Conservation (phyloP, 2,329 filamentous ascomycete species). For the Fragosphaeria purpurea region DNA sequence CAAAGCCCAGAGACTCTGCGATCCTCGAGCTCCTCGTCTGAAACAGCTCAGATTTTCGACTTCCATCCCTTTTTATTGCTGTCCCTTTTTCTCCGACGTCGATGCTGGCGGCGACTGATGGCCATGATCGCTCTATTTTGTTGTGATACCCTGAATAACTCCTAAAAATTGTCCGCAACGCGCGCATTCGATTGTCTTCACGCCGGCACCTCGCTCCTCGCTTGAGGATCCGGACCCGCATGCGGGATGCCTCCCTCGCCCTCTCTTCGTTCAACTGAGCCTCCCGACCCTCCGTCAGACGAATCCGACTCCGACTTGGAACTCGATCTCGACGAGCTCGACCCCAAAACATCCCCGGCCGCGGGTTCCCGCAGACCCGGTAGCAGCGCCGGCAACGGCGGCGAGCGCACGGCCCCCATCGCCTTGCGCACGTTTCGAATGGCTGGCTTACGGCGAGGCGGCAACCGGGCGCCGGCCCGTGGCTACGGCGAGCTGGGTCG, state of each 20-base stretch:
- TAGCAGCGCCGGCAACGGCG: slow-evolving; percentile 10
- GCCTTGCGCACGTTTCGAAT: slow-evolving; percentile 62
- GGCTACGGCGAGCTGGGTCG: slow-evolving; percentile 52
- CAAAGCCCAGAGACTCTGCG: too few relatives aligned
- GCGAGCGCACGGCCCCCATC: slow-evolving; percentile 44
- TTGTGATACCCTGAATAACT: too few relatives aligned
- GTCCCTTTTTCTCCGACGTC: too few relatives aligned
- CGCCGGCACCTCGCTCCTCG: not conserved
- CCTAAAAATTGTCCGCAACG: too few relatives aligned
- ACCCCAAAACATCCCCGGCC: slow-evolving; percentile 38
- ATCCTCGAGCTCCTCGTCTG: too few relatives aligned
- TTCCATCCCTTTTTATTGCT: too few relatives aligned
- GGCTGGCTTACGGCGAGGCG: slow-evolving; percentile 48
- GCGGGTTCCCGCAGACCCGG: slow-evolving; percentile 18
- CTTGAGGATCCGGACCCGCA: slow-evolving; percentile 13
- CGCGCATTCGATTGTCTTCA: not conserved
- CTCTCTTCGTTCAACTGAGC: slow-evolving; percentile 43
- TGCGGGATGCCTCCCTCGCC: slow-evolving; percentile 49
- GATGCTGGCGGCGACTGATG: too few relatives aligned
- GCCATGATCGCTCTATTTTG: too few relatives aligned
- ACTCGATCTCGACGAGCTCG: slow-evolving; percentile 70
- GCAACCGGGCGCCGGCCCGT: slow-evolving; percentile 35
- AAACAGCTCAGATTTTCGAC: too few relatives aligned
- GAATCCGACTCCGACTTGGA: slow-evolving; percentile 73
- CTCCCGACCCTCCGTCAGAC: slow-evolving; percentile 53